phyloP scores from a whole-genome alignment of 139 green algal genomes.

The Tetradesmus lagerheimii region DNA sequence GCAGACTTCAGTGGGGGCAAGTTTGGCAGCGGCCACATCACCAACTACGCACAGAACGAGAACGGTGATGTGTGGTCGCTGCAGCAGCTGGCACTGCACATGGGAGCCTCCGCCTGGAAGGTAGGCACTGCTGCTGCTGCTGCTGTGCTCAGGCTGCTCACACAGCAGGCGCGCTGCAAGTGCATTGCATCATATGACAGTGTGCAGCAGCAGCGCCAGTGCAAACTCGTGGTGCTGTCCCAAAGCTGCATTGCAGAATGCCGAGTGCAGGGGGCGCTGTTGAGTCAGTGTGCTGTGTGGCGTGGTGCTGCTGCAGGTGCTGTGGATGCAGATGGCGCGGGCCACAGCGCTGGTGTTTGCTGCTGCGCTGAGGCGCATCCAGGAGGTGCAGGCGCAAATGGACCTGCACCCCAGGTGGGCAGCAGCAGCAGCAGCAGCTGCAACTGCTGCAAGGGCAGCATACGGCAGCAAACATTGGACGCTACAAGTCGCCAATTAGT shows the following conservation, averaged over 20 bases:
- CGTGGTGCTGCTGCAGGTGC: neutral
- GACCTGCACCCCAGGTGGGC: conserved; percentile 40
- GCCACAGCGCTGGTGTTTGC: conserved; percentile 53
- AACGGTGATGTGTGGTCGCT: conserved; percentile 63
- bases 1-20: conserved; percentile 12
- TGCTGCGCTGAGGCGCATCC: conserved; percentile 42
- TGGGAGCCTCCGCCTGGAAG: conserved; percentile 47
- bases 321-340: conserved; percentile 41
- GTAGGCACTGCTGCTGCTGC: neutral
- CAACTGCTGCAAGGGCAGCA: neutral
- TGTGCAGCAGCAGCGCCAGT: neutral
- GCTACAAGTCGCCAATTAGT: too few relatives aligned
- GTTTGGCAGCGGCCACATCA: conserved; percentile 59
- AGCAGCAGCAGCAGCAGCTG: neutral
- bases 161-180: neutral
- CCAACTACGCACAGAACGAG: conserved; percentile 74
- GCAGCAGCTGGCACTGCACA: conserved; percentile 53
- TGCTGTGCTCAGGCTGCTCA: neutral
- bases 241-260: too few relatives aligned
- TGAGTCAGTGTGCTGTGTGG: neutral
- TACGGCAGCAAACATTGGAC: too few relatives aligned
- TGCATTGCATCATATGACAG: too few relatives aligned
- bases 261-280: neutral
- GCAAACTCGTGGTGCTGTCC: too few relatives aligned
- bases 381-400: conserved; percentile 49